These are phyloP conservation scores for Microcyclospora pomicola DNA, from an alignment of 2,329 filamentous ascomycete genomes.

Conservation along the genomic window DNA sequence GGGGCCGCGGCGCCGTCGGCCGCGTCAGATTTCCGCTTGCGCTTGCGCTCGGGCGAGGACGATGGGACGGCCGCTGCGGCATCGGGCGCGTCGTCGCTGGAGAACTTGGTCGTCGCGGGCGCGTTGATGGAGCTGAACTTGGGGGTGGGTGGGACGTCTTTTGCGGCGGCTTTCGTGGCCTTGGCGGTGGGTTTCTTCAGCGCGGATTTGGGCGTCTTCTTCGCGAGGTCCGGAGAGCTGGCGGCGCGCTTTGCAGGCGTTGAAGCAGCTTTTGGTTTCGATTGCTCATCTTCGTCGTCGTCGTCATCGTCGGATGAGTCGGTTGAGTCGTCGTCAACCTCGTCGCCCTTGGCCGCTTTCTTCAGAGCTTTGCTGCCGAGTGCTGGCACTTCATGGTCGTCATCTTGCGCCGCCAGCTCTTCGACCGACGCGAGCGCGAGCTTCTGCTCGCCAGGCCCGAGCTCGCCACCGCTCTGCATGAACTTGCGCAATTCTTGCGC, in stretches of 20 bases:
- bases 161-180: constrained; percentile 5
- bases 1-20: constrained; percentile 5
- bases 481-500: constrained; percentile 42
- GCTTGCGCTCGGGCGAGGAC: constrained; percentile 10
- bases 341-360: constrained; percentile 7
- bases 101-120: constrained; percentile 5
- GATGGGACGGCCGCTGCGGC: constrained; percentile 4
- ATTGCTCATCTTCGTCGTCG: constrained; percentile 18
- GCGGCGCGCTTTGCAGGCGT: constrained; percentile 10
- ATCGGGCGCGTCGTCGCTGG: constrained; percentile 5
- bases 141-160: constrained; percentile 20
- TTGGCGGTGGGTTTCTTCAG: constrained; percentile 1
- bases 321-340: constrained; percentile 6
- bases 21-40: constrained; percentile 18
- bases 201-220: constrained; percentile 22
- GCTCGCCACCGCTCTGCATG: constrained; percentile 34
- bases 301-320: constrained; percentile 10
- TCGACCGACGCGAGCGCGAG: background rate
- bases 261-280: constrained; percentile 8
- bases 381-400: constrained; percentile 22
- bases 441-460: constrained; percentile 2
- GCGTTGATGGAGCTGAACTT: constrained; percentile 13
- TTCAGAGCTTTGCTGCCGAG: constrained; percentile 19
- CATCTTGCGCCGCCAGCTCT: constrained; percentile 25
- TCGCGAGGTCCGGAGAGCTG: constrained; percentile 17